Evolutionary conservation across 306 rosid genomes (phyloP).

Genomic region (Malus fusca): DNA sequence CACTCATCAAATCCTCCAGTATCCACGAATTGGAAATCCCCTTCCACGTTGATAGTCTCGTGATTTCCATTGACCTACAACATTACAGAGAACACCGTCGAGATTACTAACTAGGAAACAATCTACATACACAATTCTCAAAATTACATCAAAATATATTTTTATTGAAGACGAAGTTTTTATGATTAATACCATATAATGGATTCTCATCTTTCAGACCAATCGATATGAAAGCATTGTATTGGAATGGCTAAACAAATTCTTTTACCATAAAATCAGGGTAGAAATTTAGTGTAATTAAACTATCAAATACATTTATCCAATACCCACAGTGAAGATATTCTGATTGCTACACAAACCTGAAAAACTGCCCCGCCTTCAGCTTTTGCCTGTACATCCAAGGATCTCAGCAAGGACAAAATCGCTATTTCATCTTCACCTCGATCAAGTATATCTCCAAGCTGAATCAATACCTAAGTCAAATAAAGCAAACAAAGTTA

Average conservation of each 20-base stretch:
- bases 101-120: background rate
- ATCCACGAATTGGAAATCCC: conserved; percentile 83
- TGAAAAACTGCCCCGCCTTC: conserved; percentile 94
- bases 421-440: conserved; percentile 96
- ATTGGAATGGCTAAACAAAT: background rate
- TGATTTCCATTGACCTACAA: conserved; percentile 86
- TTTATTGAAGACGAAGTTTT: background rate
- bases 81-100: conserved; percentile 1
- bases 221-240: background rate
- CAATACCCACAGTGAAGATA: background rate
- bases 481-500: background rate
- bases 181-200: background rate
- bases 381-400: conserved; percentile 75
- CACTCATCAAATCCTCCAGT: conserved; percentile 81
- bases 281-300: background rate
- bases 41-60: conserved; percentile 93
- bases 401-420: conserved; percentile 73
- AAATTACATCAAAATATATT: background rate
- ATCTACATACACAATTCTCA: background rate
- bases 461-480: conserved; percentile 75
- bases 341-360: conserved; percentile 40
- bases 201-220: background rate
- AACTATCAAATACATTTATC: background rate
- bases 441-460: conserved; percentile 92
- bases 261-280: background rate